phyloP scores from a whole-genome alignment of 345 rosid genomes.

The Eucalyptus regnans region DNA sequence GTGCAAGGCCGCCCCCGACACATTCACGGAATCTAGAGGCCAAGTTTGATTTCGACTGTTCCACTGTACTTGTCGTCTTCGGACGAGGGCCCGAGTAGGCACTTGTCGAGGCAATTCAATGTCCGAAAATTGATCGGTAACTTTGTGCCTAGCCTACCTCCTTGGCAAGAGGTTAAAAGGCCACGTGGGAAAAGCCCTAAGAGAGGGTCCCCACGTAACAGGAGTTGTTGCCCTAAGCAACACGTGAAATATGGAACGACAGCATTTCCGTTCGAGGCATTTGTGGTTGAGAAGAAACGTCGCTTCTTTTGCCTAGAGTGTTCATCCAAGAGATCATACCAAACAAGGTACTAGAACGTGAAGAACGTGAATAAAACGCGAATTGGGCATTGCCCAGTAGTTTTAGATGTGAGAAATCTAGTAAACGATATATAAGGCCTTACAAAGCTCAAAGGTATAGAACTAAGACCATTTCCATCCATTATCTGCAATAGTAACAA shows the following conservation, averaged over 20 bases:
- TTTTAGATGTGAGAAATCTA: background rate
- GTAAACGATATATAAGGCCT: background rate
- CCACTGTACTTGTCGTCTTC: background rate
- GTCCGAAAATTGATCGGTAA: background rate
- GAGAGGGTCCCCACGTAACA: no score
- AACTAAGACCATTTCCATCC: background rate
- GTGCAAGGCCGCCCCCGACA: background rate
- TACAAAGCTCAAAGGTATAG: background rate
- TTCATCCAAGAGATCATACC: background rate
- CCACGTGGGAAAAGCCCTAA: no score
- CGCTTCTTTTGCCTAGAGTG: background rate
- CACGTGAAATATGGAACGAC: background rate
- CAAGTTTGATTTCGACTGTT: background rate
- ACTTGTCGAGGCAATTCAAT: background rate
- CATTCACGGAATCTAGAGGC: background rate
- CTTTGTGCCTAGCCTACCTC: background rate
- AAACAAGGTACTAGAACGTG: background rate
- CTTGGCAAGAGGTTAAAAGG: no score
- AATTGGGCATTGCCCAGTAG: background rate
- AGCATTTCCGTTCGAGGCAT: background rate
- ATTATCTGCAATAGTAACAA: background rate
- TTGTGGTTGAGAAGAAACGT: background rate
- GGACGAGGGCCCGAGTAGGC: background rate
- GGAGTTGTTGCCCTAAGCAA: no score
- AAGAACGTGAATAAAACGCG: background rate